Evolutionary conservation across 2,329 filamentous ascomycete genomes (phyloP), one percentile per base, ranked within the genome.

Genomic region (Fragosphaeria purpurea): DNA sequence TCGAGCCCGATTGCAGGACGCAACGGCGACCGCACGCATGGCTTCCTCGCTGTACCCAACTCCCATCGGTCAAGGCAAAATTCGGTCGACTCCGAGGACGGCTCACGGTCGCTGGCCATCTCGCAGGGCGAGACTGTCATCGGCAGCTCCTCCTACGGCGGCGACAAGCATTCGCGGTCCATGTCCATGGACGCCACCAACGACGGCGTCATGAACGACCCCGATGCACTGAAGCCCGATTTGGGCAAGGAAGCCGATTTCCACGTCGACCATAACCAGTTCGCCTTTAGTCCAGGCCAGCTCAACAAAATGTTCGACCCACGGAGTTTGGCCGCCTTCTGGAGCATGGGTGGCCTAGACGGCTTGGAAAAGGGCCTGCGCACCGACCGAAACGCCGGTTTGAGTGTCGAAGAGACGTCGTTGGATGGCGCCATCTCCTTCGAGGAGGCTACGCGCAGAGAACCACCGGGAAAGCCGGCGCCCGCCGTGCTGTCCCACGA

Each of bases 241-340:
- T 75, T 80, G 39, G 86, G 86, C 6, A 86, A 82, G 48, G 86
- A 90, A 63, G 73, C 70, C 13, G 86, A 91, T 55, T 95, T 94
- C 59, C 60, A 79, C 11, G 82, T 91, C 9, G 75, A 83, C 6
- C 74, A 88, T 63, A 95, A 93, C 63, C 84, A 85, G 0, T 95
- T 95, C 61, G 89, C 88, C 12, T 95, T 88, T 63, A 80, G 82
- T 2, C 86, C 86, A 3, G 89, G 90, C 11, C 83, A 94, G 61
- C 73, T 96, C 55, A 84, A 82, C 60, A 95, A 95, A 66, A 77
- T 95, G 69, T 80, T 91, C 55, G 93, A 94, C 62, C 90, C 90
- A 4, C 95, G 95, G 70, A 94, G 82, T 54, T 68, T 95, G 52
- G 73, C 83, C 10, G 89, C 89, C 1, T 95, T 91, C 58, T 86